These are phyloP conservation scores for Solanum arcanum DNA, from an alignment of 257 asterid species.

Conservation along the genomic window DNA sequence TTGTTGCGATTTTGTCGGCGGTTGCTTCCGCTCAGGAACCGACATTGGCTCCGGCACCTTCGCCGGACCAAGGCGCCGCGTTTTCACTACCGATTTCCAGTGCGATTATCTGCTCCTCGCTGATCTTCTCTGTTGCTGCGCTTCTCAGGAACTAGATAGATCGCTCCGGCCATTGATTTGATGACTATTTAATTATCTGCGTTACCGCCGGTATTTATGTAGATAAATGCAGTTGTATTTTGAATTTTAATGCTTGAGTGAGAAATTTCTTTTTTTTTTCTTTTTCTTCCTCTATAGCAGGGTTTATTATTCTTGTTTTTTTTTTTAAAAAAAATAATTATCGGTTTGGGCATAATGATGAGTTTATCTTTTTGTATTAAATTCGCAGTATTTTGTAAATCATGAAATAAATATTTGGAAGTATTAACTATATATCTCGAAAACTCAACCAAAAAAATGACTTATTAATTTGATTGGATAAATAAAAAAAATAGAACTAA, in stretches of 20 bases:
- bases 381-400: too few relatives aligned
- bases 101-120: conserved; percentile 33
- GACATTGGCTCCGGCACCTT: conserved; percentile 35
- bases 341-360: neutral
- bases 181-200: neutral
- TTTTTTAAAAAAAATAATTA: neutral
- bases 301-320: neutral
- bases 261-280: neutral
- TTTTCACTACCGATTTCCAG: conserved; percentile 27
- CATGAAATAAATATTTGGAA: too few relatives aligned
- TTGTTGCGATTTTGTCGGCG: conserved; percentile 9
- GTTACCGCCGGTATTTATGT: neutral
- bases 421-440: too few relatives aligned
- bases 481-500: too few relatives aligned
- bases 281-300: neutral
- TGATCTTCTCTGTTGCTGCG: conserved; percentile 29
- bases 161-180: neutral
- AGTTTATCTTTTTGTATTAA: neutral
- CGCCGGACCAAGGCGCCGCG: conserved; percentile 35
- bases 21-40: conserved; percentile 22
- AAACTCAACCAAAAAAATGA: too few relatives aligned
- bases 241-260: neutral
- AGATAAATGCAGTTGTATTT: neutral
- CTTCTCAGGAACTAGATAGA: conserved; percentile 24
- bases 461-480: too few relatives aligned